Evolutionary conservation across 345 rosid species (phyloP).

Genomic region (Eucalyptus globulus): DNA sequence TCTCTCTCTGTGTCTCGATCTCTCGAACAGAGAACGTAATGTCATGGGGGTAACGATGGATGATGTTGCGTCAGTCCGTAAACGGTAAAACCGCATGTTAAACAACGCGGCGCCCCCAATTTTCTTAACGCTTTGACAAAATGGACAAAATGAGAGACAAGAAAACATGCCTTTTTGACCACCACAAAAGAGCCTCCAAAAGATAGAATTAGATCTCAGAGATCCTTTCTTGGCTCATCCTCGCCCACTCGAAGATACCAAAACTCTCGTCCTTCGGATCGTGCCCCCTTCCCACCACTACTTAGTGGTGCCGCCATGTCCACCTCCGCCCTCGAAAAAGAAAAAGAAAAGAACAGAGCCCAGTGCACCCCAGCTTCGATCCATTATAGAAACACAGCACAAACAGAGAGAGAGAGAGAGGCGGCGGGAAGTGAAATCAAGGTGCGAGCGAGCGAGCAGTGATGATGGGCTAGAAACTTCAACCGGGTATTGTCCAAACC

Average conservation of each 20-base stretch:
- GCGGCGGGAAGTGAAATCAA: constrained; percentile 1
- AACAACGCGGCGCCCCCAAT: neutral
- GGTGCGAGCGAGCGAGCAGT: too few relatives aligned
- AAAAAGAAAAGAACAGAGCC: neutral
- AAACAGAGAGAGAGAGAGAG: neutral
- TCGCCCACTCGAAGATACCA: neutral
- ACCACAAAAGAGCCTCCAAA: neutral
- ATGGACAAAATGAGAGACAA: neutral
- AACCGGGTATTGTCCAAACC: too few relatives aligned
- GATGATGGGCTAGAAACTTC: too few relatives aligned
- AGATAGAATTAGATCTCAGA: neutral
- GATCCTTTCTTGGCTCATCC: neutral
- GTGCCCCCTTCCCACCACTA: neutral
- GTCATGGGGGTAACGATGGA: too few relatives aligned
- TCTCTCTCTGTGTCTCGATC: neutral
- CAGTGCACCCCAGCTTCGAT: neutral
- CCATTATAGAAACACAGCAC: neutral
- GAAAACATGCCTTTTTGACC: neutral
- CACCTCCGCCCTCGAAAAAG: neutral
- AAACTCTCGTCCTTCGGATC: neutral
- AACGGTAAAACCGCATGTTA: neutral
- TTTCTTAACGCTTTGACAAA: neutral
- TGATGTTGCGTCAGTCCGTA: neutral
- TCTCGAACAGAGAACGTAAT: too few relatives aligned
- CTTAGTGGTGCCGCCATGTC: neutral